phyloP scores from a whole-genome alignment of 192 early-diverging fungal genomes.

The Coemansia sp. region DNA sequence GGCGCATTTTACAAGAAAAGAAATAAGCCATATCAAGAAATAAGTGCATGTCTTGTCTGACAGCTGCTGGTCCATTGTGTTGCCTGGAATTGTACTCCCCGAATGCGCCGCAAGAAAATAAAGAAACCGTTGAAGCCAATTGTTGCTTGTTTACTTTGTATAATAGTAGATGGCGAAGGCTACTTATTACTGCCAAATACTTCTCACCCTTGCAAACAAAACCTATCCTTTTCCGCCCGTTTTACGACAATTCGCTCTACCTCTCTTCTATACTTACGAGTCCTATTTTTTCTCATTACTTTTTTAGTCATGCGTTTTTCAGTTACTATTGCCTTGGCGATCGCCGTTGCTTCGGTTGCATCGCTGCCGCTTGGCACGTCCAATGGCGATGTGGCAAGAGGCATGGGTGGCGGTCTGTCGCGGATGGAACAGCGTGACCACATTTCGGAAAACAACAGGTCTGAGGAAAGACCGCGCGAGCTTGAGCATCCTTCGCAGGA shows the following conservation, averaged over 20 bases:
- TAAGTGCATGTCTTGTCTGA: not conserved
- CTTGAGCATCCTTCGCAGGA: no score
- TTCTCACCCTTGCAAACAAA: not conserved
- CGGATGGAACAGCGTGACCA: not conserved
- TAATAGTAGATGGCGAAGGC: not conserved
- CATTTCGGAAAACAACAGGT: not conserved
- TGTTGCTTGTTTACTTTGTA: not conserved
- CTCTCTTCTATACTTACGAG: not conserved
- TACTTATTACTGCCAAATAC: not conserved
- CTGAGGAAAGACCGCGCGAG: no score
- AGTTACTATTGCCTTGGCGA: conserved; percentile 16
- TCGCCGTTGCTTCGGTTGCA: conserved; percentile 12
- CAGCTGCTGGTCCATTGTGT: not conserved
- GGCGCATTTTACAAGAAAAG: not conserved
- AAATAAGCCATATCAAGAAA: not conserved
- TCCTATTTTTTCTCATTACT: not conserved
- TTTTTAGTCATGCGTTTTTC: conserved; percentile 17
- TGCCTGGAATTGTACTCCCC: not conserved
- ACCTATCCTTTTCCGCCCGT: not conserved
- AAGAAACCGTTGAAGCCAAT: not conserved
- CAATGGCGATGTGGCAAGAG: not conserved
- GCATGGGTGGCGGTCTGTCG: not conserved
- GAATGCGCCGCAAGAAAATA: conserved; percentile 2
- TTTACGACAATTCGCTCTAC: conserved; percentile 2
- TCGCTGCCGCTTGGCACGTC: conserved; percentile 3